These are phyloP conservation scores for Dactylellina parvicollis DNA, from an alignment of 2,329 filamentous ascomycete genomes.

Conservation along the genomic window DNA sequence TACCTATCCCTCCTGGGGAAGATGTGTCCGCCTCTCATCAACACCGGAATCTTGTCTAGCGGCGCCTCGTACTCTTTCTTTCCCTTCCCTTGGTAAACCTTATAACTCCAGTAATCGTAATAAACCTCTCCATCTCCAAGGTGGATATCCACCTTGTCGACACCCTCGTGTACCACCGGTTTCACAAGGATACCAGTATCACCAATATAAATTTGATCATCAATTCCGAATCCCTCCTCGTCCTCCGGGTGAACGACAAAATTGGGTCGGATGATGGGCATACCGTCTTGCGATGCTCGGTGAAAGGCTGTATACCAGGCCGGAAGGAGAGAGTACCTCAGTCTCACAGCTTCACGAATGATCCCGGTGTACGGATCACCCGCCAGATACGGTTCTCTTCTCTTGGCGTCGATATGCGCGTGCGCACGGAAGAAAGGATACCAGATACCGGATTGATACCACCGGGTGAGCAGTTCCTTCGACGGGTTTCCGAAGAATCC, in stretches of 20 bases:
- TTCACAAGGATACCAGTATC: conserved; percentile 90
- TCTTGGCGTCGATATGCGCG: conserved; percentile 93
- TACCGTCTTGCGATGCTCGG: conserved; percentile 81
- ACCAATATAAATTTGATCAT: conserved; percentile 93
- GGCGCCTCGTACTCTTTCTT: conserved; percentile 77
- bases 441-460: conserved; percentile 96
- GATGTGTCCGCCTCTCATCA: conserved; percentile 94
- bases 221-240: conserved; percentile 85
- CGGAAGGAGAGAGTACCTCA: conserved; percentile 88
- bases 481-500: conserved; percentile 98
- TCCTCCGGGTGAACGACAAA: conserved; percentile 90
- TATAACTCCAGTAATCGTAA: conserved; percentile 94
- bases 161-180: conserved; percentile 79
- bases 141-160: conserved; percentile 79
- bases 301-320: conserved; percentile 98
- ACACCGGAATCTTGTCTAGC: conserved; percentile 83
- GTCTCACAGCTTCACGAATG: conserved; percentile 84
- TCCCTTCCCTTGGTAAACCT: conserved; percentile 76
- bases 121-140: conserved; percentile 89
- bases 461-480: conserved; percentile 87
- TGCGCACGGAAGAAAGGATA: conserved; percentile 98
- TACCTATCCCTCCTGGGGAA: conserved; percentile 80
- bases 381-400: conserved; percentile 89
- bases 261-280: conserved; percentile 88
- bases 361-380: conserved; percentile 86